phyloP scores from a whole-genome alignment of 2,329 filamentous ascomycete species.

The Curvularia spicifera region DNA sequence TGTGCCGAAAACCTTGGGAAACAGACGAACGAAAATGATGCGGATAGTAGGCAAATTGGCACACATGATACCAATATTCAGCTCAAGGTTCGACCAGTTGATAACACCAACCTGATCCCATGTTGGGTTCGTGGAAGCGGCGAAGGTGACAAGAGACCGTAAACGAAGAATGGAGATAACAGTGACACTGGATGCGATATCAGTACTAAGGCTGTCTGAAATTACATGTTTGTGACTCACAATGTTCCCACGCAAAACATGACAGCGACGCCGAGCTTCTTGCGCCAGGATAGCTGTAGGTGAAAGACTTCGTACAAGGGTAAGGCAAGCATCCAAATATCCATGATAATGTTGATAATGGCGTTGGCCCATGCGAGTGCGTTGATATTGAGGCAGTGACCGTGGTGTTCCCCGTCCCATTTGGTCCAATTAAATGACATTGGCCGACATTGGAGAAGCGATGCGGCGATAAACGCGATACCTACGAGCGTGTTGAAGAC shows the following conservation, averaged over 20 bases:
- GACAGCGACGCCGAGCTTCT: slow-evolving; percentile 46
- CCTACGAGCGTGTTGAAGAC: slow-evolving; percentile 35
- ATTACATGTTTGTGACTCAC: not conserved
- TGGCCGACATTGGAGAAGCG: slow-evolving; percentile 45
- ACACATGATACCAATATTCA: slow-evolving; percentile 55
- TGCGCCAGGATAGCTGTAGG: slow-evolving; percentile 43
- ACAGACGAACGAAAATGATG: slow-evolving; percentile 48
- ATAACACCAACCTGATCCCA: slow-evolving; percentile 52
- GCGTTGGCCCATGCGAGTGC: slow-evolving; percentile 43
- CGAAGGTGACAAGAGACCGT: slow-evolving; percentile 52
- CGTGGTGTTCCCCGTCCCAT: slow-evolving; percentile 36
- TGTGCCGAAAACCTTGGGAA: slow-evolving; percentile 48
- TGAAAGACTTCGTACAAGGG: slow-evolving; percentile 44
- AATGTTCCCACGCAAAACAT: slow-evolving; percentile 51
- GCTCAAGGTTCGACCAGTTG: slow-evolving; percentile 54
- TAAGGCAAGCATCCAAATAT: slow-evolving; percentile 43
- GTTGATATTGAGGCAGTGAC: slow-evolving; percentile 47
- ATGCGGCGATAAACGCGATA: slow-evolving; percentile 25
- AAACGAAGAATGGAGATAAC: slow-evolving; percentile 56
- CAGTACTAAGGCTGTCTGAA: not conserved
- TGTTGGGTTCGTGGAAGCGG: slow-evolving; percentile 50
- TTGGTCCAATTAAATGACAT: slow-evolving; percentile 43
- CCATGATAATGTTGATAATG: slow-evolving; percentile 42
- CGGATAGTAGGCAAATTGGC: slow-evolving; percentile 54
- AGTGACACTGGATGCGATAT: slow-evolving; percentile 39